These are phyloP conservation scores for Agapanthus africanus DNA, from an alignment of 106 monocot genomes.

Conservation along the genomic window DNA sequence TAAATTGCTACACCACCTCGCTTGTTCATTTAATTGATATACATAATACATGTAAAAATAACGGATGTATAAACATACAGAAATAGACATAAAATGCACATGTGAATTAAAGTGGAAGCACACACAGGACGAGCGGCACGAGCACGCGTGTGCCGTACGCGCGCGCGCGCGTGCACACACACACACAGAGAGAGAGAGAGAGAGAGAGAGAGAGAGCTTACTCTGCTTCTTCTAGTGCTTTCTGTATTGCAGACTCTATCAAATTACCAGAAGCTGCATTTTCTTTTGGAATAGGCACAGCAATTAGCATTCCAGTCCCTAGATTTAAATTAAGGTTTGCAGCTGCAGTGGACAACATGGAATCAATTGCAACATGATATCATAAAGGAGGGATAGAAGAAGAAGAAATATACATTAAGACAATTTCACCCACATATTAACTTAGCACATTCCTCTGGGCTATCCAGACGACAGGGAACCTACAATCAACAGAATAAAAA, in stretches of 20 bases:
- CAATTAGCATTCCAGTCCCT: slow-evolving; percentile 76
- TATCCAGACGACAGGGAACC: slow-evolving; percentile 79
- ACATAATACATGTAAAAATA: too few relatives aligned
- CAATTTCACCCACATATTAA: slow-evolving; percentile 53
- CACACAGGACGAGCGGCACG: too few relatives aligned
- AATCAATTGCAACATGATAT: slow-evolving; percentile 3
- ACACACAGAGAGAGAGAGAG: too few relatives aligned
- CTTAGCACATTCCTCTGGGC: slow-evolving; percentile 79
- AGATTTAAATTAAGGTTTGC: slow-evolving; percentile 53
- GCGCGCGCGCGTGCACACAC: too few relatives aligned
- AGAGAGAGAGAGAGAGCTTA: slow-evolving; percentile 21
- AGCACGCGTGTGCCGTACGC: too few relatives aligned
- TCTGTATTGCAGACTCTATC: slow-evolving; percentile 85
- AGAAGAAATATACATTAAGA: slow-evolving; percentile 1
- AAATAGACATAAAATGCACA: not conserved
- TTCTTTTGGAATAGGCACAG: slow-evolving; percentile 88
- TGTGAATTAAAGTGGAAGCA: too few relatives aligned
- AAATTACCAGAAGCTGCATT: slow-evolving; percentile 73
- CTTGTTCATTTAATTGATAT: not conserved
- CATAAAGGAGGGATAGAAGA: not conserved
- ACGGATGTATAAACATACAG: not conserved
- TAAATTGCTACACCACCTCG: not conserved
- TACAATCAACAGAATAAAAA: too few relatives aligned
- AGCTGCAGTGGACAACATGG: slow-evolving; percentile 42
- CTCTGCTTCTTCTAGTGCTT: slow-evolving; percentile 87